Evolutionary conservation across 2,329 filamentous ascomycete genomes (phyloP).

Genomic region (Fusarium sp.): DNA sequence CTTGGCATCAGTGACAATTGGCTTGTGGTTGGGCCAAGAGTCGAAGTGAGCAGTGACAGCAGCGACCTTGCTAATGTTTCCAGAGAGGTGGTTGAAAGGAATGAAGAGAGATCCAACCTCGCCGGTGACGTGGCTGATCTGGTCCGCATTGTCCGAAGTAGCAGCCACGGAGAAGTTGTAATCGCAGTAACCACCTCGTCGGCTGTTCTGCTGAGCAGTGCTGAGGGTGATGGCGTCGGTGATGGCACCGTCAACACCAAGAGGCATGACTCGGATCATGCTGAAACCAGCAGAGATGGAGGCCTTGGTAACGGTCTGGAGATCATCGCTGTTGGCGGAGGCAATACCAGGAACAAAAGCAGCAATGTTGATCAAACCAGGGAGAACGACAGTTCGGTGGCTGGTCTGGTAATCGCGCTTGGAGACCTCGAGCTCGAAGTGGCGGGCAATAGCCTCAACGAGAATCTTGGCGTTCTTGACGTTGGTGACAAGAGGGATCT

Average conservation of each 20-base stretch:
- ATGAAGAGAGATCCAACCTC: constrained; percentile 86
- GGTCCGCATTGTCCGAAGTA: constrained; percentile 77
- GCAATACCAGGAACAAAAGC: constrained; percentile 81
- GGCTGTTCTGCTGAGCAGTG: constrained; percentile 76
- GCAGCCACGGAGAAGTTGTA: constrained; percentile 84
- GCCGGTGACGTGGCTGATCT: constrained; percentile 76
- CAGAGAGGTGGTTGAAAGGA: constrained; percentile 83
- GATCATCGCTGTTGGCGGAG: constrained; percentile 71
- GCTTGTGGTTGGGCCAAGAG: constrained; percentile 80
- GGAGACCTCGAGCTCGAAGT: constrained; percentile 85
- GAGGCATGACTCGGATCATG: constrained; percentile 83
- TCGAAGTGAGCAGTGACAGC: constrained; percentile 83
- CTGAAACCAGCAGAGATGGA: constrained; percentile 80
- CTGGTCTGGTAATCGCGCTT: constrained; percentile 93
- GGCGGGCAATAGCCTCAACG: constrained; percentile 90
- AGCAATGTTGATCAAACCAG: constrained; percentile 82
- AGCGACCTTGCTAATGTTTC: constrained; percentile 86
- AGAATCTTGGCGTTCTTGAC: constrained; percentile 99
- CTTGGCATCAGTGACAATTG: constrained; percentile 84
- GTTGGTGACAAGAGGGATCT: constrained; percentile 96
- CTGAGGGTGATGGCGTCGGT: constrained; percentile 78
- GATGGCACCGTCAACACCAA: constrained; percentile 77
- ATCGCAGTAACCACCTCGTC: constrained; percentile 75
- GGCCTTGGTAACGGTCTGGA: constrained; percentile 76
- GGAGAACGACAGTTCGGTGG: constrained; percentile 77